Base-by-base conservation (phyloP, 2,329 filamentous ascomycete species). In the Nannizzia gypsea region DNA sequence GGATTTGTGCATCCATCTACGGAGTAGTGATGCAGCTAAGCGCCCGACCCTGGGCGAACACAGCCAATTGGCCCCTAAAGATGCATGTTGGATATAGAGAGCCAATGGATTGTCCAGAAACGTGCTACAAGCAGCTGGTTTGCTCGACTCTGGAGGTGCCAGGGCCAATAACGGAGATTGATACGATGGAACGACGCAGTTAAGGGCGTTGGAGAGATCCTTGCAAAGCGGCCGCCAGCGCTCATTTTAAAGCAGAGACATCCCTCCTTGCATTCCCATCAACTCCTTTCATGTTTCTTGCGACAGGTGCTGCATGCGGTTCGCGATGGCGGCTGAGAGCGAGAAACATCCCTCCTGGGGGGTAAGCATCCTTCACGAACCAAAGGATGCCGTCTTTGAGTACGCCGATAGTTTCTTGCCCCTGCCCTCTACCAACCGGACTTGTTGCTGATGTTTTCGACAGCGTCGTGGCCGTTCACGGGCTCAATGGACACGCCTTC, bases 391-490 rank as follows among this genome's bases (percentile, higher is more conserved):
- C n/a, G 11, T 3, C 3, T 48, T 48, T 22, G 42, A 48, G 42
- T 48, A 48, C n/a, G n/a, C n/a, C 6, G 42, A 48, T 40, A 40
- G n/a, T n/a, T 3, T 9, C 15, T 11, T 2, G 9, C 38, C 8
- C n/a, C 4, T 40, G 15, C 38, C n/a, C n/a, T n/a, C n/a, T n/a
- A 13, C 1, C 15, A 15, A 40, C 6, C 8, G 11, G 38, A 40
- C 15, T n/a, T n/a, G 31, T 1, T 13, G 11, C 42, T 48, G 6
- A 48, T 20, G 4, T 11, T 48, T 22, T 22, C 20, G 20, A 48
- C 13, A 74, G 72, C 61, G 67, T 75, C 58, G 70, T 74, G 58
- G 69, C 69, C 36, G 65, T 75, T 20, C 72, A 74, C 63, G 71
- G 70, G 20, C 64, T 74, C 24, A 62, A 65, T 46, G 72, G 70